Evolutionary conservation across 1,284 basidiomycete species (phyloP).

Genomic region (Vanrija sp.): DNA sequence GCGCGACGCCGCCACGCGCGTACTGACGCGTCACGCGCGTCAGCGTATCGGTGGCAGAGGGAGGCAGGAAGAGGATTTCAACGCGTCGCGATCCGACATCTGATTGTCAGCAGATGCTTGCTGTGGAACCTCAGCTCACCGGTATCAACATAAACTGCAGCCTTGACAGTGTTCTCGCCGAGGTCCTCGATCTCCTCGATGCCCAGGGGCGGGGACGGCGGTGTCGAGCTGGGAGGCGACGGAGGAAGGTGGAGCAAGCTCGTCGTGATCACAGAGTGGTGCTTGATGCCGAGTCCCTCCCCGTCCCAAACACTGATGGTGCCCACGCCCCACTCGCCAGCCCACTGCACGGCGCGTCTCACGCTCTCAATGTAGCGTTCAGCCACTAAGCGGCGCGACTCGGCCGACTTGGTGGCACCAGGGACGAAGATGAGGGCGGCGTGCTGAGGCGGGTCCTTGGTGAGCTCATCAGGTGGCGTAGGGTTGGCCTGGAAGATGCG

Average conservation of each 20-base stretch:
- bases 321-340: constrained; percentile 26
- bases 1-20: constrained; percentile 4
- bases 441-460: constrained; percentile 16
- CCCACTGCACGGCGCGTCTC: constrained; percentile 26
- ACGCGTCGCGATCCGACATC: constrained; percentile 11
- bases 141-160: constrained; percentile 12
- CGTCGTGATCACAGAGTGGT: constrained; percentile 8
- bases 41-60: constrained; percentile 10
- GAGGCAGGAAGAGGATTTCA: constrained; percentile 16
- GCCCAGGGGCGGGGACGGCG: not conserved
- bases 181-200: not conserved
- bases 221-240: constrained; percentile 9
- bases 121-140: not conserved
- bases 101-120: not conserved
- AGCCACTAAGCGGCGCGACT: not conserved
- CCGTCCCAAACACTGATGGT: constrained; percentile 35
- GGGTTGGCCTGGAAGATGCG: constrained; percentile 27
- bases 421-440: constrained; percentile 22
- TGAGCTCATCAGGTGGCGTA: constrained; percentile 2
- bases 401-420: not conserved
- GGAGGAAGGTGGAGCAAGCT: constrained; percentile 15
- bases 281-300: constrained; percentile 6
- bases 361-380: constrained; percentile 26
- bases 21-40: constrained; percentile 13
- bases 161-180: constrained; percentile 11